phyloP scores from a whole-genome alignment of 192 early-diverging fungal species.

The Spizellomyces sp. region DNA sequence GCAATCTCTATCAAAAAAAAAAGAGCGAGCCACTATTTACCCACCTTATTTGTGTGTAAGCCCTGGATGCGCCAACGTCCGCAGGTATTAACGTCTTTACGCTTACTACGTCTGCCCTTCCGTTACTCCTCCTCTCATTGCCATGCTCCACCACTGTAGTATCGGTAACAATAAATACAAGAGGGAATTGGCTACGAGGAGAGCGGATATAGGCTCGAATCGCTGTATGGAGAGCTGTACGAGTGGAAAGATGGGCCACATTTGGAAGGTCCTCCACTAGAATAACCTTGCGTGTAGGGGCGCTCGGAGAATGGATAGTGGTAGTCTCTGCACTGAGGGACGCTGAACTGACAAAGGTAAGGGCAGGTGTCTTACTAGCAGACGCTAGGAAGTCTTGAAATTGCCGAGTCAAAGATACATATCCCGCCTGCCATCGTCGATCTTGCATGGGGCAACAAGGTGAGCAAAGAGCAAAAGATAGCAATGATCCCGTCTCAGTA shows the following conservation, averaged over 20 bases:
- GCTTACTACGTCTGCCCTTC: slow-evolving; percentile 1
- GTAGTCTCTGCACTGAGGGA: not conserved
- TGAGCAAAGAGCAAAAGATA: too few relatives aligned
- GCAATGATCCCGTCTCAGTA: too few relatives aligned
- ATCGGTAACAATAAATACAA: slow-evolving; percentile 47
- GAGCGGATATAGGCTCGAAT: slow-evolving; percentile 32
- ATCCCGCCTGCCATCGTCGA: not conserved
- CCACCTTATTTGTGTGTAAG: slow-evolving; percentile 38
- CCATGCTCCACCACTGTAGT: not conserved
- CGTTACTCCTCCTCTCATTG: slow-evolving; percentile 2
- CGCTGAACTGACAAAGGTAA: slow-evolving; percentile 7
- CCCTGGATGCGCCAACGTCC: slow-evolving; percentile 26
- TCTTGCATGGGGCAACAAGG: too few relatives aligned
- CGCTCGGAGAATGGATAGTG: not conserved
- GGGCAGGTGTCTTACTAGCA: slow-evolving; percentile 19
- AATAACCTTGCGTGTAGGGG: slow-evolving; percentile 32
- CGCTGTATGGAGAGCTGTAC: slow-evolving; percentile 31
- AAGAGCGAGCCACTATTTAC: not conserved
- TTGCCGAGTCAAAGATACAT: slow-evolving; percentile 5
- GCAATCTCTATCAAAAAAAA: not conserved
- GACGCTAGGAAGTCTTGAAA: slow-evolving; percentile 27
- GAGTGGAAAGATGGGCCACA: slow-evolving; percentile 22
- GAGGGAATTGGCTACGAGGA: slow-evolving; percentile 25
- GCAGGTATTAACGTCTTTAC: slow-evolving; percentile 30
- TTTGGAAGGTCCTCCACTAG: slow-evolving; percentile 52